These are phyloP conservation scores for Paramecium sexaurelia DNA, from an alignment of 73 alveolate genomes.

Conservation along the genomic window DNA sequence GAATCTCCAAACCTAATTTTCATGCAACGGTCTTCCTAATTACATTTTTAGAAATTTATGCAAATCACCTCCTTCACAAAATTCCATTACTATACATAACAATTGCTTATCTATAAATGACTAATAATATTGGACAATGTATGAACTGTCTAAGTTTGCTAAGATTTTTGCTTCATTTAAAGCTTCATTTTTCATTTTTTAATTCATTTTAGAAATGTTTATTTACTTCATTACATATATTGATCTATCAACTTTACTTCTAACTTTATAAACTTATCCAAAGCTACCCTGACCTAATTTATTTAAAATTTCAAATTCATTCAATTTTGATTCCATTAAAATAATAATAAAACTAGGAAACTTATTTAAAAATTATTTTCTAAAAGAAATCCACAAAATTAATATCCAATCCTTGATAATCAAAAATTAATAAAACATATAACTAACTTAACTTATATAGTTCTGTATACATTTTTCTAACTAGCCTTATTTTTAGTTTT, in stretches of 20 bases:
- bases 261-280: conserved; percentile 77
- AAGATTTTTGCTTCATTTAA: conserved; percentile 88
- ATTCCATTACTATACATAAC: conserved; percentile 89
- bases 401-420: too few species aligned
- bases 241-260: conserved; percentile 62
- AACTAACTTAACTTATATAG: too few species aligned
- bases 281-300: conserved; percentile 80
- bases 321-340: conserved; percentile 54
- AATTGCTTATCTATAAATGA: conserved; percentile 81
- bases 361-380: background rate
- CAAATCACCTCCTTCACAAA: conserved; percentile 93
- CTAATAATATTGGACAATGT: conserved; percentile 86
- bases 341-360: background rate
- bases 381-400: background rate
- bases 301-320: conserved; percentile 75
- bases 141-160: conserved; percentile 78
- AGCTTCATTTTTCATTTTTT: conserved; percentile 76
- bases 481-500: too few species aligned
- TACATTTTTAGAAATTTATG: conserved; percentile 73
- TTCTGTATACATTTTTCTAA: too few species aligned
- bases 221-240: conserved; percentile 64
- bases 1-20: conserved; percentile 88
- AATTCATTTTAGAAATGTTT: conserved; percentile 64
- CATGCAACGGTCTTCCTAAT: conserved; percentile 74
- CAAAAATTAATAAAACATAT: too few species aligned